Evolutionary conservation across 2,329 filamentous ascomycete species (phyloP), one percentile per base, ranked within the genome.

Genomic region (Teratosphaeria nubilosa): DNA sequence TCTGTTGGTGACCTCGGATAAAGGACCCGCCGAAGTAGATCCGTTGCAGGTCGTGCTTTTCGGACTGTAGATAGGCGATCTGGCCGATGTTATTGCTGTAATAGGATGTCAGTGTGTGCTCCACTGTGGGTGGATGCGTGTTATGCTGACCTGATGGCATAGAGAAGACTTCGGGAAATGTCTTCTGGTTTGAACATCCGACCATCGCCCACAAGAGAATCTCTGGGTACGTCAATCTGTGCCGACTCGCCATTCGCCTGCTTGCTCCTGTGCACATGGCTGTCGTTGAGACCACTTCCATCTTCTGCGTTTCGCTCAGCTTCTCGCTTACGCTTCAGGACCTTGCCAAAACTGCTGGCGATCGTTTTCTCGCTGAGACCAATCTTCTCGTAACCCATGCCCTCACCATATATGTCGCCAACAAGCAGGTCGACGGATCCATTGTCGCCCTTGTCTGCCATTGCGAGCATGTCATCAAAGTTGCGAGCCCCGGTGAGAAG

Each of bases 21-120:
- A 97, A 99, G 6, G 88, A 94, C 25, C 94, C 94, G 24, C 94
- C 94, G 74, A 99, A 99, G 77, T 99, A 99, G 61, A 99, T 97
- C 69, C 92, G 86, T 62, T 89, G 87, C 27, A 97, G 79, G 52
- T 87, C 83, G 75, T 99, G 92, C 70, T 96, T 94, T 72, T 96
- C 91, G 5, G 90, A 94, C 71, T 97, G 94, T n/a, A 99, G 80
- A 73, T 94, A 96, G 51, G 94, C 91, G 66, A 99, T 95, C 76
- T 99, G 94, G 16, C 94, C 94, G 63, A 97, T 96, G 75, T 97
- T 97, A 78, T 97, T 97, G 72, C 88, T 92, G 65, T 32, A n/a
- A 20, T 31, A 5, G 13, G 31, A 54, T 5, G 62, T 76, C 62
- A 74, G 72, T 45, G 20, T 48, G 41, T 20, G 31, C n/a, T 41